These are phyloP conservation scores for Macrolepiota dolichaula DNA, from an alignment of 768 basidiomycete genomes.

Conservation along the genomic window DNA sequence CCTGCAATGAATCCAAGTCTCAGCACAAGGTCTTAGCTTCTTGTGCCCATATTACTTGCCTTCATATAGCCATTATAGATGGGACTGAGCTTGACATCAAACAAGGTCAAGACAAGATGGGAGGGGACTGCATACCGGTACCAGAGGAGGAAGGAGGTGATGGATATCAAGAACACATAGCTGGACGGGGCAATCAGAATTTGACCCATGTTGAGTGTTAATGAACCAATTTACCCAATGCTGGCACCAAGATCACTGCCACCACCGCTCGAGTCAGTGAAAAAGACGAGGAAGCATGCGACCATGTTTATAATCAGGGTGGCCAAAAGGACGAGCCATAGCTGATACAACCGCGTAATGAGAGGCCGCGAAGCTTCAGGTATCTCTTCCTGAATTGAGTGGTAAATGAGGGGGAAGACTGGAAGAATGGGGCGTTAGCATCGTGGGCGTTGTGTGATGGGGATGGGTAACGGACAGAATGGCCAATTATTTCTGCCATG, in stretches of 20 bases:
- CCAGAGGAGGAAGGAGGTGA: constrained; percentile 89
- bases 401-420: constrained; percentile 95
- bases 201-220: constrained; percentile 15
- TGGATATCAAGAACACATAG: constrained; percentile 75
- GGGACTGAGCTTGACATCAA: constrained; percentile 49
- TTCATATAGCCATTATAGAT: constrained; percentile 99
- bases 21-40: constrained; percentile 17
- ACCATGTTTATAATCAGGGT: constrained; percentile 89
- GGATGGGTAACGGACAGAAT: constrained; percentile 54
- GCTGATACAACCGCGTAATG: constrained; percentile 83
- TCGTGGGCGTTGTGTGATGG: constrained; percentile 11
- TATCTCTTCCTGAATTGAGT: constrained; percentile 89
- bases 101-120: constrained; percentile 11
- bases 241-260: constrained; percentile 79
- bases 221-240: constrained; percentile 59
- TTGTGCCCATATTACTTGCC: constrained; percentile 39
- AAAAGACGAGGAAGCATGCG: constrained; percentile 82
- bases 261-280: constrained; percentile 72
- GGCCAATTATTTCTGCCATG: constrained; percentile 95
- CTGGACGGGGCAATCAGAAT: constrained; percentile 35
- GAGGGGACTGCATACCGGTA: constrained; percentile 63
- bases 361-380: constrained; percentile 75
- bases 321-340: constrained; percentile 87
- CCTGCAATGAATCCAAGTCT: constrained; percentile 44
- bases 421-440: constrained; percentile 19